phyloP scores from a whole-genome alignment of 768 basidiomycete genomes.

The Lactifluus subvellereus region DNA sequence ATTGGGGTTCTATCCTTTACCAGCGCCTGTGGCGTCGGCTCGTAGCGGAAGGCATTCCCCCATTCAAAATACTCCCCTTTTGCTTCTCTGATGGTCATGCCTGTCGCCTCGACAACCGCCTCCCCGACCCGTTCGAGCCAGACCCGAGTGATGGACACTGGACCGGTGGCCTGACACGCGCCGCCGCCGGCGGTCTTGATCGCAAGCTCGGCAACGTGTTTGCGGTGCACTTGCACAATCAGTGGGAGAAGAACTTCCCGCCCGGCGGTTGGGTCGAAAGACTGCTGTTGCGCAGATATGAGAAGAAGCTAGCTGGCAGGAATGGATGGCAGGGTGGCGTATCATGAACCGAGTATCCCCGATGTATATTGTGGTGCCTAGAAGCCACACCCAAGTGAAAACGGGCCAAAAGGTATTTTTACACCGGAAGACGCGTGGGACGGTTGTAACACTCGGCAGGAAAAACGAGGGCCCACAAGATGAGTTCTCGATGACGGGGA shows the following conservation, averaged over 20 bases:
- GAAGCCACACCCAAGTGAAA: background rate
- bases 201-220: conserved; percentile 65
- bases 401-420: background rate
- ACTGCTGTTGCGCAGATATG: conserved; percentile 62
- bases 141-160: conserved; percentile 49
- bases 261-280: conserved; percentile 81
- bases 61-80: conserved; percentile 91
- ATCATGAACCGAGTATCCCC: background rate
- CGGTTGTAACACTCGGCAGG: background rate
- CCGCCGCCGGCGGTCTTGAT: conserved; percentile 60
- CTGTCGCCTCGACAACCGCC: conserved; percentile 86
- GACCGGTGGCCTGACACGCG: conserved; percentile 58
- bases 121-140: conserved; percentile 80
- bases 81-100: conserved; percentile 91
- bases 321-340: background rate
- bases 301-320: conserved; percentile 31
- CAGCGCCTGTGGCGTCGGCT: conserved; percentile 86
- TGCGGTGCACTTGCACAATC: conserved; percentile 90
- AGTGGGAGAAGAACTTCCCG: conserved; percentile 89
- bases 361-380: background rate
- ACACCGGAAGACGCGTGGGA: background rate
- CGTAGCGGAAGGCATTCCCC: conserved; percentile 60
- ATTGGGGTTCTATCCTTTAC: conserved; percentile 93
- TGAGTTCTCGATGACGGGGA: background rate
- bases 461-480: background rate